phyloP scores from a whole-genome alignment of 441 rosid genomes.

The Populus hybrid region DNA sequence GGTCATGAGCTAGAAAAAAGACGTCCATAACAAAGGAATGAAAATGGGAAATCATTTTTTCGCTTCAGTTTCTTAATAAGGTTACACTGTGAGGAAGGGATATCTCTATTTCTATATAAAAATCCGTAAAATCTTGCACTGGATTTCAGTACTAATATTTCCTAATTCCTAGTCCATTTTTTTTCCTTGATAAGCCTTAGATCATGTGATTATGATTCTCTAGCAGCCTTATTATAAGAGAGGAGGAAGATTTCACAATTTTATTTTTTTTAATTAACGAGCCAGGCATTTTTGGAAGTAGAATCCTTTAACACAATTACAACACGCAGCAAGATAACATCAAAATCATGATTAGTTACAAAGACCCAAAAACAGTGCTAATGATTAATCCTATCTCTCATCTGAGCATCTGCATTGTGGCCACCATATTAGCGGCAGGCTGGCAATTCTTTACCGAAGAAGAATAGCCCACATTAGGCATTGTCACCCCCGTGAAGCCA shows the following conservation, averaged over 20 bases:
- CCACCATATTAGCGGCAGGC: conserved; percentile 37
- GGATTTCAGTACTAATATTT: neutral
- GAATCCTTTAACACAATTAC: neutral
- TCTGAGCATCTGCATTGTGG: conserved; percentile 58
- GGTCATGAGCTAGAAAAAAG: neutral
- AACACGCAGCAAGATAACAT: neutral
- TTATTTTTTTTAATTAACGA: neutral
- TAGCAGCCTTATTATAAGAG: neutral
- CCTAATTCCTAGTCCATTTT: neutral
- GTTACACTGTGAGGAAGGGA: neutral
- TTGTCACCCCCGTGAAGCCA: conserved; percentile 38
- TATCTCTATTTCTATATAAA: neutral
- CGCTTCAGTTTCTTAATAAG: no score
- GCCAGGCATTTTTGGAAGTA: neutral
- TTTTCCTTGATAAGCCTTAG: neutral
- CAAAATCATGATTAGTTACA: conserved; percentile 17
- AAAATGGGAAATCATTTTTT: neutral
- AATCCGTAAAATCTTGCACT: neutral
- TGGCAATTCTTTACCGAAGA: conserved; percentile 44
- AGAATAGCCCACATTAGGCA: conserved; percentile 34
- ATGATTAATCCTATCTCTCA: conserved; percentile 13
- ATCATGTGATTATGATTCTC: neutral
- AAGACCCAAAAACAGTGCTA: conserved; percentile 3
- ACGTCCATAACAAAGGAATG: neutral
- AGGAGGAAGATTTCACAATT: neutral